Percentiles rank a stretch among this genome's conserved stretches.
phyloP scores from a whole-genome alignment of 2,329 filamentous ascomycete genomes.

The Clonostachys rosea region DNA sequence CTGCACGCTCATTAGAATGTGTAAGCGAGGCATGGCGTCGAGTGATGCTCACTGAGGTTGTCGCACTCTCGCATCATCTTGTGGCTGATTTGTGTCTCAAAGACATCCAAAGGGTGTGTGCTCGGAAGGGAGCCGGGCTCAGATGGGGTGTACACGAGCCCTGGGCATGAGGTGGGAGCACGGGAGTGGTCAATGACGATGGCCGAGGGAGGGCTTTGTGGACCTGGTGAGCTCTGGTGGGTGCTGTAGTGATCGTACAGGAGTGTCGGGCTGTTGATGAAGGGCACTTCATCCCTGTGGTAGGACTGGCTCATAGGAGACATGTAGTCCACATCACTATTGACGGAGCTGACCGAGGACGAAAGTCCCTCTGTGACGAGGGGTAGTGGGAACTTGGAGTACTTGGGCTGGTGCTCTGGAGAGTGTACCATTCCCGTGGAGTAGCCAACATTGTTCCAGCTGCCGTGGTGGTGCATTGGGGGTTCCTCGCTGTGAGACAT shows the following conservation, averaged over 20 bases:
- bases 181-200: slow-evolving; percentile 52
- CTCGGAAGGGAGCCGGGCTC: slow-evolving; percentile 57
- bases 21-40: slow-evolving; percentile 24
- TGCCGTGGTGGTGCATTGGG: slow-evolving; percentile 29
- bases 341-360: slow-evolving; percentile 50
- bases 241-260: slow-evolving; percentile 52
- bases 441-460: slow-evolving; percentile 44
- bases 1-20: slow-evolving; percentile 32
- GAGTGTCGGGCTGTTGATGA: slow-evolving; percentile 48
- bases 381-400: slow-evolving; percentile 37
- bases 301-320: slow-evolving; percentile 55
- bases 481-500: slow-evolving; percentile 41
- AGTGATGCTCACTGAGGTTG: slow-evolving; percentile 44
- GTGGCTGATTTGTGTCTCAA: slow-evolving; percentile 49
- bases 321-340: slow-evolving; percentile 58
- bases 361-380: slow-evolving; percentile 45
- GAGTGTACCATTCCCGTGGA: slow-evolving; percentile 28
- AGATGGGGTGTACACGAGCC: slow-evolving; percentile 55
- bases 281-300: slow-evolving; percentile 53
- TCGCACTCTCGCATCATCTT: slow-evolving; percentile 52
- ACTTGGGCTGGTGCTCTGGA: slow-evolving; percentile 24
- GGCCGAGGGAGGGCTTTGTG: slow-evolving; percentile 49
- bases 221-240: slow-evolving; percentile 44
- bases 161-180: slow-evolving; percentile 55
- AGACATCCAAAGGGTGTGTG: slow-evolving; percentile 55